These are phyloP conservation scores for Xylariaceae sp. DNA, from an alignment of 2,329 filamentous ascomycete genomes.

Conservation along the genomic window DNA sequence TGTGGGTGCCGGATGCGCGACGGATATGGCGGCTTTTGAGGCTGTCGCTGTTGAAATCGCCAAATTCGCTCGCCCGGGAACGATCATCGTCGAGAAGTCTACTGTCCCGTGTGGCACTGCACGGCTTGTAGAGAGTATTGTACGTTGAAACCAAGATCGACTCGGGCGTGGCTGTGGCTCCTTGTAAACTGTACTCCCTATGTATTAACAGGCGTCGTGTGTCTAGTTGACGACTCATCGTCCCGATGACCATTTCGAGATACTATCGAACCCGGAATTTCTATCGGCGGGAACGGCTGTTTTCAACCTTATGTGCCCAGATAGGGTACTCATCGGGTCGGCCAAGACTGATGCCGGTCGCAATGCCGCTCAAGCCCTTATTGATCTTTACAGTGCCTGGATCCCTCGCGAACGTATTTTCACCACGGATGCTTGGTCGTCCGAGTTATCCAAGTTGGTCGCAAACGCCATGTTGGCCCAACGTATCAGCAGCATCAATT, in stretches of 20 bases:
- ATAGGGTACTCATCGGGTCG: conserved; percentile 71
- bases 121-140: conserved; percentile 7
- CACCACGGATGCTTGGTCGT: conserved; percentile 69
- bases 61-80: conserved; percentile 56
- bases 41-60: conserved; percentile 64
- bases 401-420: conserved; percentile 62
- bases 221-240: conserved; percentile 51
- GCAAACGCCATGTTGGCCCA: conserved; percentile 78
- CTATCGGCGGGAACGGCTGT: conserved; percentile 73
- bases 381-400: conserved; percentile 65
- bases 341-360: conserved; percentile 54
- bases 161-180: neutral
- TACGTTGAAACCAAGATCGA: neutral
- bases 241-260: conserved; percentile 63
- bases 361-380: conserved; percentile 58
- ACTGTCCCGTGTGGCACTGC: conserved; percentile 74
- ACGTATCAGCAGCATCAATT: conserved; percentile 75
- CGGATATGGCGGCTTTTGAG: conserved; percentile 68
- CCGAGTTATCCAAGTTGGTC: conserved; percentile 72
- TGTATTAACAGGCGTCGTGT: neutral
- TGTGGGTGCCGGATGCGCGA: conserved; percentile 63
- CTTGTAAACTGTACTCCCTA: neutral
- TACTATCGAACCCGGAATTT: conserved; percentile 78
- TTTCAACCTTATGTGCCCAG: conserved; percentile 62
- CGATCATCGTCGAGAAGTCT: conserved; percentile 76